Percentiles rank a stretch among this genome's conserved stretches.
Conservation (phyloP, 495 filamentous ascomycete species). For the Talaromyces nanjingensis region DNA sequence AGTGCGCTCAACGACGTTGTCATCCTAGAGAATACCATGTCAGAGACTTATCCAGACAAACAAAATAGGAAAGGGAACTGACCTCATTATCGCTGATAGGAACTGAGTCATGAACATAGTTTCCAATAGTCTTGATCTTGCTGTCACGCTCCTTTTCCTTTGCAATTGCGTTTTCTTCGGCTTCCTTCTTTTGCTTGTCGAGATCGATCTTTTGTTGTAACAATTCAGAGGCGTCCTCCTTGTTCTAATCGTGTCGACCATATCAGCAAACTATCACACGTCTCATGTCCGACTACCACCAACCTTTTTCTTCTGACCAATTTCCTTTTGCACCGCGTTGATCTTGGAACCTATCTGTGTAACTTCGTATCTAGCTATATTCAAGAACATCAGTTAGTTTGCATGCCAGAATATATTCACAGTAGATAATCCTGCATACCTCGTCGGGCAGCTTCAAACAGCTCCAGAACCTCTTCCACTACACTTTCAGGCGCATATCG, state of each 20-base stretch:
- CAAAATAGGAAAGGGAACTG: not conserved
- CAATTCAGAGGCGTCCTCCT: constrained; percentile 73
- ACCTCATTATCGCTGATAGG: constrained; percentile 88
- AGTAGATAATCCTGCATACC: constrained; percentile 37
- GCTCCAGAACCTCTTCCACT: constrained; percentile 82
- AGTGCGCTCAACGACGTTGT: constrained; percentile 66
- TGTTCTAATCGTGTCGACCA: constrained; percentile 46
- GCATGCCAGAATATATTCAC: not conserved
- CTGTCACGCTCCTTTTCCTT: constrained; percentile 65
- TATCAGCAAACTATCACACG: not conserved
- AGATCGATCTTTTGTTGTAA: constrained; percentile 67
- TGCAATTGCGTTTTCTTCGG: constrained; percentile 62
- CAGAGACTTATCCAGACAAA: not conserved
- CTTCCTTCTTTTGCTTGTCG: constrained; percentile 70
- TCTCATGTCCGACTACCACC: constrained; percentile 4
- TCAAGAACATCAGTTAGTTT: not conserved
- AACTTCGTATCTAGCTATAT: constrained; percentile 66
- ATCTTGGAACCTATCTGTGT: constrained; percentile 74
- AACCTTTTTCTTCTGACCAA: constrained; percentile 88
- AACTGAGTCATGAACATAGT: constrained; percentile 87
- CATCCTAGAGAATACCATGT: constrained; percentile 44
- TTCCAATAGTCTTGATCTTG: constrained; percentile 82
- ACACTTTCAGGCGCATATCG: constrained; percentile 71
- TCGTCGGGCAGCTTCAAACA: constrained; percentile 80
- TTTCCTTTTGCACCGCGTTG: constrained; percentile 82